Conservation (phyloP, 2,329 filamentous ascomycete species). For the Sphaerulina populicola region DNA sequence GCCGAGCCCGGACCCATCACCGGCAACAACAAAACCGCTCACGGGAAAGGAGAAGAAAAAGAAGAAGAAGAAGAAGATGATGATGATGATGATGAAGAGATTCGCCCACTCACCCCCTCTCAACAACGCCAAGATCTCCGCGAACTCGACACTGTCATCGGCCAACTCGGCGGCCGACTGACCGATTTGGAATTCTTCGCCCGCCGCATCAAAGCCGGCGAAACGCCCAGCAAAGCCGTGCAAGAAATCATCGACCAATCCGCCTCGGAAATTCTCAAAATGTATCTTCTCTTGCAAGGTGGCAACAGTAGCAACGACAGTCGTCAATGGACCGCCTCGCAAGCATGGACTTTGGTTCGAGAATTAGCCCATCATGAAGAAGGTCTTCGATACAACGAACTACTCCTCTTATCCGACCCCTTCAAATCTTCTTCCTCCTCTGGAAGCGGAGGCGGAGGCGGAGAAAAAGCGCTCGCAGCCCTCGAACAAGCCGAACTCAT, state of each 20-base stretch:
- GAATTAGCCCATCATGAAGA: constrained; percentile 57
- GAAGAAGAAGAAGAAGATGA: constrained; percentile 24
- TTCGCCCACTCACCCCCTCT: constrained; percentile 39
- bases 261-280: constrained; percentile 83
- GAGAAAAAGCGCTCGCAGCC: constrained; percentile 67
- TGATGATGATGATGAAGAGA: constrained; percentile 11
- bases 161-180: constrained; percentile 77
- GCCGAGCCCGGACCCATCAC: constrained; percentile 26
- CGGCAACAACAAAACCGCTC: constrained; percentile 31
- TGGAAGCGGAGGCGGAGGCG: constrained; percentile 44
- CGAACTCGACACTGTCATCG: constrained; percentile 74
- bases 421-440: constrained; percentile 49
- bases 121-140: constrained; percentile 49
- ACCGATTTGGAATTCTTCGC: constrained; percentile 91
- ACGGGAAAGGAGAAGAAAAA: constrained; percentile 28
- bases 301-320: constrained; percentile 39
- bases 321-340: constrained; percentile 68
- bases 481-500: constrained; percentile 84
- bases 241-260: constrained; percentile 82
- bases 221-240: constrained; percentile 71
- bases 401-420: constrained; percentile 66
- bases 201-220: constrained; percentile 78
- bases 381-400: constrained; percentile 71
- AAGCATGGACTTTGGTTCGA: constrained; percentile 85
- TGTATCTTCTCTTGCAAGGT: constrained; percentile 60